Evolutionary conservation across 2,329 filamentous ascomycete species (phyloP), one percentile per base, ranked within the genome.

Genomic region (Botrytis cinerea): DNA sequence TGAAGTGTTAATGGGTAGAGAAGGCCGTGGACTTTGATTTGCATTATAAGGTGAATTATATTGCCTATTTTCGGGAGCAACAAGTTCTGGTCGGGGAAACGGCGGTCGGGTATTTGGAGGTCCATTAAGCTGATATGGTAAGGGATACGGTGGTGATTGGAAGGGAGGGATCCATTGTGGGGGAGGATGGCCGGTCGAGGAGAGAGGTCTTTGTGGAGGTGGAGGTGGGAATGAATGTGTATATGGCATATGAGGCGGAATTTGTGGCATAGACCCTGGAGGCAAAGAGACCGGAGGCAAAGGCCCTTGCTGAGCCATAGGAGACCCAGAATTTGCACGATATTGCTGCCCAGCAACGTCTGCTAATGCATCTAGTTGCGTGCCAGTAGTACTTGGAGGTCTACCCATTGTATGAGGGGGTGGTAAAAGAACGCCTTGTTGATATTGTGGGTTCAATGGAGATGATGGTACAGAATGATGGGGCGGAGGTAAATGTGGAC

Each of bases 31-130:
- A 20, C 57, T 75, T 76, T 79, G 78, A 57, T 74, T 78, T 67
- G 76, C 73, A 73, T 81, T 80, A 66, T 81, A 81, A 22, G 80
- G 80, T 43, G 80, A 81, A 62, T 78, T 81, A 57, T 81, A 81
- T 40, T 80, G 78, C 43, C 79, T 77, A 48, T 77, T 77, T 59
- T 81, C 77, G 2, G 75, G 73, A 46, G 75, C 75, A 63, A 76
- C 72, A 32, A 79, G 73, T 14, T 72, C 70, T n/a, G 70, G 70
- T 35, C 70, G 76, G 25, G 76, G 74, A 73, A 77, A 80, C n/a
- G 74, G 74, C 57, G 75, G 69, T 40, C 78, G 75, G 32, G 75
- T 76, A 35, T 73, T 77, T 61, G 73, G 74, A 68, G 73, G 69
- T 54, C 69, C 72, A 32, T 73, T 72, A 62, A 74, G 78, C 67